phyloP scores from a whole-genome alignment of 352 stramenopile species.

The Phytopythium vexans region DNA sequence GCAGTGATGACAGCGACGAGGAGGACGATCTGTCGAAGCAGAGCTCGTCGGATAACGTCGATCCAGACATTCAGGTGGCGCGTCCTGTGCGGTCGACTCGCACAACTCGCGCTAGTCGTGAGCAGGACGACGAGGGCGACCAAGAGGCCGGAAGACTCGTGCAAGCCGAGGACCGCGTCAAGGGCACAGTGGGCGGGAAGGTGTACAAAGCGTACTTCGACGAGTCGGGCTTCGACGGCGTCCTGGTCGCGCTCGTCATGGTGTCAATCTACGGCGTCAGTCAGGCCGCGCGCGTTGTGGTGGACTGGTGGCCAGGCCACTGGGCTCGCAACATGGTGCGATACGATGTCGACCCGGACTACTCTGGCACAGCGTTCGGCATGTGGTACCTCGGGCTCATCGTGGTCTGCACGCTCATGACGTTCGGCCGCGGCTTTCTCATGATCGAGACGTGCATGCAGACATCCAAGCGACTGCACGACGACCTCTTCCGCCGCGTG shows the following conservation, averaged over 20 bases:
- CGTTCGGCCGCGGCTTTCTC: conserved; percentile 21
- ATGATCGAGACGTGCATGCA: conserved; percentile 38
- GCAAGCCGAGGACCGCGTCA: conserved; percentile 29
- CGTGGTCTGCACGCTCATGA: conserved; percentile 17
- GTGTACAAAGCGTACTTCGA: conserved; percentile 40
- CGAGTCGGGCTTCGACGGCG: conserved; percentile 24
- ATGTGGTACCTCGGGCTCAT: conserved; percentile 44
- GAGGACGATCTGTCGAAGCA: not conserved
- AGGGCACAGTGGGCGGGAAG: conserved; percentile 18
- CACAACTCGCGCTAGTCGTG: not conserved
- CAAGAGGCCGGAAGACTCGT: conserved; percentile 8
- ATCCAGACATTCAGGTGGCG: too few relatives aligned
- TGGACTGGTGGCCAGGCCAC: conserved; percentile 26
- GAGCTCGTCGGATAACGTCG: conserved; percentile 1
- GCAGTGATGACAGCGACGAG: not conserved
- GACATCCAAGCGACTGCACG: conserved; percentile 33
- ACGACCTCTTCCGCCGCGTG: conserved; percentile 46
- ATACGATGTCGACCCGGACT: conserved; percentile 7
- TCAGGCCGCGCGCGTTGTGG: conserved; percentile 13
- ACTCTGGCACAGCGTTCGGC: conserved; percentile 34
- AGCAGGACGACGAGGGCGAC: not conserved
- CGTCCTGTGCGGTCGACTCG: too few relatives aligned
- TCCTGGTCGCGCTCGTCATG: conserved; percentile 8
- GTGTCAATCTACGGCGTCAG: conserved; percentile 3
- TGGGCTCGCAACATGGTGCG: conserved; percentile 22